Base-by-base conservation (phyloP, 2,329 filamentous ascomycete genomes). In the Ophiocordyceps unilateralis region DNA sequence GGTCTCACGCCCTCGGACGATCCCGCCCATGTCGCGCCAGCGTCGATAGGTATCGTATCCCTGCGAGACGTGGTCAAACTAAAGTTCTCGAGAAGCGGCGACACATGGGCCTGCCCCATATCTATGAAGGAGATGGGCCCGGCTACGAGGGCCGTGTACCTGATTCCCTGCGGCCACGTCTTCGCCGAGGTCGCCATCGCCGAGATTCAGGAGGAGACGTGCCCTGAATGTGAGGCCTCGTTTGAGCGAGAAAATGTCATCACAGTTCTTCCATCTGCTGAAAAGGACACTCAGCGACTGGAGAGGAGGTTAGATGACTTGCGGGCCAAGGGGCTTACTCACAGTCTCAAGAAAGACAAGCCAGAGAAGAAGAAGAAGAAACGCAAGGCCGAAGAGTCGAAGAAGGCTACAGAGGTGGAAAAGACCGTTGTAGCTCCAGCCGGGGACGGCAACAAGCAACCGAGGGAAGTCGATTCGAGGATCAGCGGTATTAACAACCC, bases 91-190 rank as follows among this genome's bases (percentile, higher is more conserved):
- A 59, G 57, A 46, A 55, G 47, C 3, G 58, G 53, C 24, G 74
- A 80, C 53, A 72, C 69, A 45, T 88, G 81, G 73, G 74, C 85
- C 23, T 98, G 91, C 55, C 88, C 89, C 0, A 74, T 96, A 43
- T 93, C 88, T 2, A 76, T 83, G 53, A 93, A 93, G 58, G 79
- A 83, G 57, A 64, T 98, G 21, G 91, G 91, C 0, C 78, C 87
- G 0, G 70, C 70, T 5, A 78, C 81, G 15, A 89, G 81, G 60
- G 72, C 86, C 1, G 85, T 93, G 1, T 98, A 96, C 54, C 55
- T 98, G 3, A 84, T 96, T 5, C 91, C 91, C 0, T 98, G 91
- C 54, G 93, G 91, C 0, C 93, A 98, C 66, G 88, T 85, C 1
- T 96, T 96, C 61, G 81, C 85, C 1, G 87, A 93, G 47, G 77